Evolutionary conservation across 345 rosid genomes (phyloP), one percentile per base, ranked within the genome.

Genomic region (Hibiscus mutabilis): DNA sequence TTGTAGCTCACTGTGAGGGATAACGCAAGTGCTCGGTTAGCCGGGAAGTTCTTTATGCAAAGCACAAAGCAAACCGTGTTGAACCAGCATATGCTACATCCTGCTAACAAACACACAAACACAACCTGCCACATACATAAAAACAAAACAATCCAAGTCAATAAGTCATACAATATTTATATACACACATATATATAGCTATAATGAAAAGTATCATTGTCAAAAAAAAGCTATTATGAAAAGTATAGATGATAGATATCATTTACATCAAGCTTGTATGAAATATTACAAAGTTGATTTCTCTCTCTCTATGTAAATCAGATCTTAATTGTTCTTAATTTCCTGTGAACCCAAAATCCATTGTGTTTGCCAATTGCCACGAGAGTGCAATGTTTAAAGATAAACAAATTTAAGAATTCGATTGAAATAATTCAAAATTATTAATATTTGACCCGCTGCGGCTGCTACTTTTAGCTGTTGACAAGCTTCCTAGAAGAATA

Each of bases 51-150:
- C 11, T 82, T 81, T 40, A 91, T 87, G 90, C 97, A 94, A 29
- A 91, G 92, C 27, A 91, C 93, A 78, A 88, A 91, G 68, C 98
- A 94, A 5, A 94, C 93, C 14, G 98, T 94, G 86, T 94, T 94
- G 90, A 94, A 94, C 98, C 97, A 94, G 62, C 97, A 91, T 56
- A 94, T 94, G 79, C 97, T 91, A 70, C 87, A 80, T 73, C 98
- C 98, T 68, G 96, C 88, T 47, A 90, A 70, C 82, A 94, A 79
- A 78, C 98, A 94, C 25, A 91, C 86, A 12, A 86, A 83, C 70
- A 88, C 88, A 68, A 89, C 90, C 97, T 94, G 90, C 87, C 67
- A 71, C 52, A 33, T 18, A 2, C 2, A 19, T 53, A 1, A 37
- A 53, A 53, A 53, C 58, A 46, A 62, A 72, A 62, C 15, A 51